A percentile compares a stretch with the other conserved stretches of the same genome.
These are phyloP conservation scores for Magnaporthales sp. DNA, from an alignment of 2,329 filamentous ascomycete genomes.

Conservation along the genomic window DNA sequence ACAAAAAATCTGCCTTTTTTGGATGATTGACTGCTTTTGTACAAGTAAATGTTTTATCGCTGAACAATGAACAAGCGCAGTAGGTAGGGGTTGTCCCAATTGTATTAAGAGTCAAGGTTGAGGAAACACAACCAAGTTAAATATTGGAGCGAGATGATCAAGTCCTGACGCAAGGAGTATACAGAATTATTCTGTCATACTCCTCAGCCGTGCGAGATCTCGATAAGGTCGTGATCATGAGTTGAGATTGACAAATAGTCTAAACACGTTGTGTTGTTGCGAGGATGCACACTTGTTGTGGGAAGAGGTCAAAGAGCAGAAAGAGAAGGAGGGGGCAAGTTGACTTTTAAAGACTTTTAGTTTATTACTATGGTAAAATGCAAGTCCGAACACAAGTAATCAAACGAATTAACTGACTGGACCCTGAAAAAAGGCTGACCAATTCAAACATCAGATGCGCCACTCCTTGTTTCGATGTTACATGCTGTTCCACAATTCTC, in stretches of 20 bases:
- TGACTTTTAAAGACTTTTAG: not conserved
- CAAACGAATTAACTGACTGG: not conserved
- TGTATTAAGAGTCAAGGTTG: constrained; percentile 9
- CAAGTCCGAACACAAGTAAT: not conserved
- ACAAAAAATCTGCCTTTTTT: too few relatives aligned
- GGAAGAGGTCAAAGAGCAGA: not conserved
- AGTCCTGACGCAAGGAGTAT: constrained; percentile 57
- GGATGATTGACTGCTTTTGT: not conserved
- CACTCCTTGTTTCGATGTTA: not conserved
- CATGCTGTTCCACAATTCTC: not conserved
- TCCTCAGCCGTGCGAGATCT: constrained; percentile 50
- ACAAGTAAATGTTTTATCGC: not conserved
- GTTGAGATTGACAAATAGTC: constrained; percentile 5
- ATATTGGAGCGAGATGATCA: constrained; percentile 10
- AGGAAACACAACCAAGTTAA: not conserved
- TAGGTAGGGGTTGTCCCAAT: not conserved
- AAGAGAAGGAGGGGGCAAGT: not conserved
- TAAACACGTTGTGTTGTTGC: not conserved
- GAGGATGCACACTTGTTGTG: not conserved
- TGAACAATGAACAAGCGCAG: not conserved
- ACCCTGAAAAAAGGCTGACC: not conserved
- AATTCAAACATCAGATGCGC: not conserved
- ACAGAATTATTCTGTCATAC: constrained; percentile 50
- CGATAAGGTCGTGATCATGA: constrained; percentile 25
- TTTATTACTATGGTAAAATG: not conserved